Evolutionary conservation across 306 rosid genomes (phyloP), one percentile per base, ranked within the genome.

Genomic region (Begonia loranthoides): DNA sequence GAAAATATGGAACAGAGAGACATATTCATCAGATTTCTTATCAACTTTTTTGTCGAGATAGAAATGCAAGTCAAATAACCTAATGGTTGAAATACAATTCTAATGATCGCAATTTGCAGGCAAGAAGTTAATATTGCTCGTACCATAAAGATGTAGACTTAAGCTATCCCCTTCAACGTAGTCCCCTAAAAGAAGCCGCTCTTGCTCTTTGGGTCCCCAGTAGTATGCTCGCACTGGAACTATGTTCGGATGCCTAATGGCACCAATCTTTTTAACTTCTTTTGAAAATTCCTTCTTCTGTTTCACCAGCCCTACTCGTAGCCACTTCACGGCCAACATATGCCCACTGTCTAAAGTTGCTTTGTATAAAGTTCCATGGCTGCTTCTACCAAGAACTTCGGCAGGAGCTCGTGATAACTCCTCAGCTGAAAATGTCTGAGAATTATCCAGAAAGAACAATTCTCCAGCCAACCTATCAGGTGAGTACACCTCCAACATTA

Each of bases 121-220:
- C 22, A 19, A 58, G 47, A 55, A 21, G 53, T 15, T 61, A 57
- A 24, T 53, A 61, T n/a, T 17, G 45, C 47, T 61, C 61, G 76
- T 90, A 90, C 97, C 97, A 15, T 85, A 90, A 58, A 90, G 95
- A 74, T 90, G 97, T 51, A 90, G 79, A 41, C 95, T 90, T 78
- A 90, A 76, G 80, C 79, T 90, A 69, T 90, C 97, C 38, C 97
- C 97, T 17, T 65, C 77, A 43, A 90, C 63, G 55, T 78, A 90
- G 69, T 90, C 97, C 1, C 90, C 87, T 69, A 90, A 67, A 72
- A 90, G 87, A 70, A 90, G 97, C 81, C 97, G 81, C 73, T 90
- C 97, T 69, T 90, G 95, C 72, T 90, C 97, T 71, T 90, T 76
- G 57, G 97, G 95, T 12, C 97, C 97, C 97, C 95, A 90, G 58